Base-by-base conservation (phyloP, 805 yeast genomes). In the Wickerhamiella azyma region DNA sequence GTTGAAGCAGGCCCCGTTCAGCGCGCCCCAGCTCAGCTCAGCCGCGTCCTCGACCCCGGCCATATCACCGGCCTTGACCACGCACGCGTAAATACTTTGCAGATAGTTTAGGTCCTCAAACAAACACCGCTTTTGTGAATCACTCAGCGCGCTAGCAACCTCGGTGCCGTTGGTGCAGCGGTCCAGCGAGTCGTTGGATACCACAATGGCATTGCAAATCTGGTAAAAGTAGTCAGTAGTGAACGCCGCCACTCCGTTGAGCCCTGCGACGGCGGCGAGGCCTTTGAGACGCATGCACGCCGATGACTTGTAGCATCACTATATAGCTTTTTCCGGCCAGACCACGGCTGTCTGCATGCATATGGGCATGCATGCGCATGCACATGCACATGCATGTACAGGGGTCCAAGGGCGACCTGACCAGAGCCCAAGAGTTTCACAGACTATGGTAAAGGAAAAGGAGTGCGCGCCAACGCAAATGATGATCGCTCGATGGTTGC, bases 201-300 rank as follows among this genome's bases (percentile, higher is more conserved):
- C 10, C 5, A 46, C 39, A 16, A 41, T 30, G 17, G 39, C 30
- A 17, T 46, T 41, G 39, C 49, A 46, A 13, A 46, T 41, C 16
- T 37, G 26, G 24, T 37, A 41, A 30, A 41, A 46, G 33, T 46
- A 46, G 39, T 46, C 49, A 2, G 42, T 32, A 7, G 45, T 39
- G 29, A 46, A 46, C 9, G 48, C 48, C 4, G 33, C 11, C 33
- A n/a, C 33, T 4, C 4, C 24, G 7, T 21, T 21, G 24, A 21
- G 24, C 4, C 24, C 24, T 21, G 24, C 24, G 24, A 21, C 24
- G 24, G 7, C 24, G 7, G 24, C 24, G 24, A 21, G 24, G 24
- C 24, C 24, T 7, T 21, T 21, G 24, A 21, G 24, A 21, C 24
- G 24, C 24, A 21, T 21, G 24, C 24, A 5, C 6, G 4, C 6